These are phyloP conservation scores for Ligustrum vulgare DNA, from an alignment of 257 asterid genomes.

Conservation along the genomic window DNA sequence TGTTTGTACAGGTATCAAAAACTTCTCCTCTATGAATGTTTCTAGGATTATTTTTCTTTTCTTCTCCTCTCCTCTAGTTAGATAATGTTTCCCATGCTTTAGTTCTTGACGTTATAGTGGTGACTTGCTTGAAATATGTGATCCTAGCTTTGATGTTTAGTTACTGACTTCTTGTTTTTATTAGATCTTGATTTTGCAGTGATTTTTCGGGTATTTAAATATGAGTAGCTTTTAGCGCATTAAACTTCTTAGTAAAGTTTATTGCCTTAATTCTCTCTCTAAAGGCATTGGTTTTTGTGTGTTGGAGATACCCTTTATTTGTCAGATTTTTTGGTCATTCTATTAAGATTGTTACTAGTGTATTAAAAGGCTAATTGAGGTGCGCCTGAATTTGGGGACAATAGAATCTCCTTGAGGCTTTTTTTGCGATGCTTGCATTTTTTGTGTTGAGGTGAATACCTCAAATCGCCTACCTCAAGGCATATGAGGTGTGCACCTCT, in stretches of 20 bases:
- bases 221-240: neutral
- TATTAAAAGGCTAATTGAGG: no score
- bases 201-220: neutral
- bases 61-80: neutral
- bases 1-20: constrained; percentile 59
- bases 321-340: neutral
- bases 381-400: no score
- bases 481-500: no score
- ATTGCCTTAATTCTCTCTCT: neutral
- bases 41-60: no score
- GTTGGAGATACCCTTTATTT: neutral
- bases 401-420: no score
- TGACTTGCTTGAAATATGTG: neutral
- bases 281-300: neutral
- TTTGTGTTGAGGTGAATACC: no score
- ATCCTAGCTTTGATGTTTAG: neutral
- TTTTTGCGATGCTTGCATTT: no score
- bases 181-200: neutral
- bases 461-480: no score
- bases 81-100: neutral
- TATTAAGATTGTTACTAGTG: neutral
- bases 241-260: neutral
- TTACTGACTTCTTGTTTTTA: neutral
- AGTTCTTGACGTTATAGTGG: neutral
- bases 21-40: constrained; percentile 6